Evolutionary conservation across 306 rosid species (phyloP), one percentile per base, ranked within the genome.

Genomic region (Castanea mollissima): DNA sequence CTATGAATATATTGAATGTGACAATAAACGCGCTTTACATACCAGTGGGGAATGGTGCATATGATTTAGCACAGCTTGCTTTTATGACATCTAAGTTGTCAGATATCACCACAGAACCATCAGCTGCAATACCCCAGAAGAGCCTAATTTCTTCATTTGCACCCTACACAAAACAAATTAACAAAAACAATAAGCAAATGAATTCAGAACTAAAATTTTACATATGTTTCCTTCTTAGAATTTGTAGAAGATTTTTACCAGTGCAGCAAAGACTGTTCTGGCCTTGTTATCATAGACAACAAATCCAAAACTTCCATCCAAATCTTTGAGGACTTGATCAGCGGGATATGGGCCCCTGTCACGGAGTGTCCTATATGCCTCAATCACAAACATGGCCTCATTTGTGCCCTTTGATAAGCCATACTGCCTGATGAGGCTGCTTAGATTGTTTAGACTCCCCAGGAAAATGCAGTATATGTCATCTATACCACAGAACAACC

Each of bases 331-430:
- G 77, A 95, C 99, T 78, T 95, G 98, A 85, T 95, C 96, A 9
- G 99, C 99, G 0, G 98, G 99, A 83, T 95, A 95, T 0, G 97
- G 99, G 27, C 94, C 95, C 12, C 99, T 83, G 49, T 95, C 99
- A 0, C 99, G 88, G 25, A 95, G 96, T 13, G 99, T 95, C 84
- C 91, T 77, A 27, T 93, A 95, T 32, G 97, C 97, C 84, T 93
- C 90, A 5, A 70, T 91, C 77, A 95, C 88, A 38, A 93, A 84
- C 87, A 92, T 72, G 4, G 98, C 98, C 82, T 95, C 98, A 12
- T 95, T 87, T 49, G 88, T 83, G 74, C 78, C 81, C 86, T 93
- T 95, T 57, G 97, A 89, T 9, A 93, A 80, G 5, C 97, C 96
- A 75, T 95, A 93, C 63, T 91, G 98, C 86, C 69, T 91, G 86